A percentile compares a stretch with the other conserved stretches of the same genome.
phyloP scores from a whole-genome alignment of 202 grass and related monocot species.

The Musa balbisiana region DNA sequence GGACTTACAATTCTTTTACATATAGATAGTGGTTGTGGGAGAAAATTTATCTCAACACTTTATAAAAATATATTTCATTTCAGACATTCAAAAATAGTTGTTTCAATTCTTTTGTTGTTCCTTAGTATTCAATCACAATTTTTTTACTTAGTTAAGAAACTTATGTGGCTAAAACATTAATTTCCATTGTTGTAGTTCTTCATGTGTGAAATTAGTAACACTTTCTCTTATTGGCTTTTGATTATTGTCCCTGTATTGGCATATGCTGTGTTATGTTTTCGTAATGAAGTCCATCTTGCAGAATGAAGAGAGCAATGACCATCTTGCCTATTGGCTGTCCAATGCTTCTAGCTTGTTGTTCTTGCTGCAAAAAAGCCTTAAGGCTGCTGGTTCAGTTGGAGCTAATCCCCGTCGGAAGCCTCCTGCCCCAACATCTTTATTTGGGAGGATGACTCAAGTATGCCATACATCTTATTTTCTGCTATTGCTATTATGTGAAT shows the following conservation, averaged over 20 bases:
- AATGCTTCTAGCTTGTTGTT: conserved; percentile 92
- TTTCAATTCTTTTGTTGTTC: too few relatives aligned
- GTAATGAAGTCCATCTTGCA: conserved; percentile 29
- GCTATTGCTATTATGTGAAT: neutral
- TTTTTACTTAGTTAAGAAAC: too few relatives aligned
- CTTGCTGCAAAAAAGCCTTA: conserved; percentile 84
- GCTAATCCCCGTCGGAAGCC: conserved; percentile 68
- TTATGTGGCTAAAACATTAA: too few relatives aligned
- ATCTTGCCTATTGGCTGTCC: conserved; percentile 92
- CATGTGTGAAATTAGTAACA: too few relatives aligned
- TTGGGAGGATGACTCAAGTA: conserved; percentile 97
- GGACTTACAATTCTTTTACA: too few relatives aligned
- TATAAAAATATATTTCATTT: too few relatives aligned
- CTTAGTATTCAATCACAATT: too few relatives aligned
- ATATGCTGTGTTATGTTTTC: conserved; percentile 10
- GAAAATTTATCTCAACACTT: too few relatives aligned
- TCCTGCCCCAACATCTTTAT: conserved; percentile 81
- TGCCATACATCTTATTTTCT: conserved; percentile 26
- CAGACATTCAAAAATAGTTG: too few relatives aligned
- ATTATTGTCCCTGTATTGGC: conserved; percentile 20
- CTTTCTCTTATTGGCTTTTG: neutral
- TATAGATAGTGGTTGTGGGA: too few relatives aligned
- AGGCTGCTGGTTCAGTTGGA: conserved; percentile 69
- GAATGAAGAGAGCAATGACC: conserved; percentile 77
- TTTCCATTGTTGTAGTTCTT: too few relatives aligned